These are phyloP conservation scores for Leucogyrophana mollusca DNA, from an alignment of 768 basidiomycete species.

Conservation along the genomic window DNA sequence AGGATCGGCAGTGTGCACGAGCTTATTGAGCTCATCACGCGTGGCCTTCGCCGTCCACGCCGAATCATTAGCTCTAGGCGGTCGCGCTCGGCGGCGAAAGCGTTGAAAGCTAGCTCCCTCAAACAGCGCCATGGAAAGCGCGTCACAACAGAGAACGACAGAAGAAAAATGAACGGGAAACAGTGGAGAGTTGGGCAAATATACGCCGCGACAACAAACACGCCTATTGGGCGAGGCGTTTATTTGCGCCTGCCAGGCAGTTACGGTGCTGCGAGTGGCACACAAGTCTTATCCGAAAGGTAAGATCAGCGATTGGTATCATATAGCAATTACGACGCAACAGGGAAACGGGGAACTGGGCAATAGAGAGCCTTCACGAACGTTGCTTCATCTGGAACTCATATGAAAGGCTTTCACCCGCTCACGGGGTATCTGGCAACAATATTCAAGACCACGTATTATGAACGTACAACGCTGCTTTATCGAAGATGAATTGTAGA, in stretches of 20 bases:
- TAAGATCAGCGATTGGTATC: too few relatives aligned
- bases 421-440: too few relatives aligned
- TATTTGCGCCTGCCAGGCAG: not conserved
- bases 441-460: too few relatives aligned
- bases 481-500: too few relatives aligned
- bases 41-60: conserved; percentile 45
- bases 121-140: conserved; percentile 25
- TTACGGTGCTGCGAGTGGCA: not conserved
- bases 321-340: too few relatives aligned
- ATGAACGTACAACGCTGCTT: too few relatives aligned
- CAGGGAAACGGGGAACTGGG: too few relatives aligned
- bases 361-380: too few relatives aligned
- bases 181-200: conserved; percentile 15
- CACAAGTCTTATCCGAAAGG: too few relatives aligned
- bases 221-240: conserved; percentile 17
- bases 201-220: conserved; percentile 14
- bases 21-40: conserved; percentile 64
- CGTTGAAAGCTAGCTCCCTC: conserved; percentile 28
- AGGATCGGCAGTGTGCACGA: conserved; percentile 61
- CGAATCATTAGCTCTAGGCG: conserved; percentile 42
- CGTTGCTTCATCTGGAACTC: too few relatives aligned
- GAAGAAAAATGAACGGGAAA: conserved; percentile 6
- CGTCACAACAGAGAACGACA: conserved; percentile 1
- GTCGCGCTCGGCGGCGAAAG: conserved; percentile 42
- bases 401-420: too few relatives aligned